Evolutionary conservation across 257 asterid species (phyloP).

Genomic region (Solanum appendiculatum): DNA sequence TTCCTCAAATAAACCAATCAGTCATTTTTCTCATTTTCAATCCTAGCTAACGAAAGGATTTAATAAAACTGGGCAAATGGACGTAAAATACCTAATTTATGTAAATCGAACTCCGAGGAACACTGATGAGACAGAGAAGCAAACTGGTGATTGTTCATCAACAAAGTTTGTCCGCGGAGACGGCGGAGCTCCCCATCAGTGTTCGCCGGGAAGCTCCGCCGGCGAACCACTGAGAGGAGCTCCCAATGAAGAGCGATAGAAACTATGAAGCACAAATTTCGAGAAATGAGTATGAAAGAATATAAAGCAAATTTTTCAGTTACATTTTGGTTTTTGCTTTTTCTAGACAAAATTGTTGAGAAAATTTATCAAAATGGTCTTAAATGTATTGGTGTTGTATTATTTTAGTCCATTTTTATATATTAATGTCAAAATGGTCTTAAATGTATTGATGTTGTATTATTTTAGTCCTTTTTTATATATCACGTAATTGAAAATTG

Average conservation of each 20-base stretch:
- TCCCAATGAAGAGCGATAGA: not conserved
- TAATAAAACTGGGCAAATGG: not conserved
- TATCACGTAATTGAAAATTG: too few relatives aligned
- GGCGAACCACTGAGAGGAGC: not conserved
- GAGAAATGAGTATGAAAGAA: not conserved
- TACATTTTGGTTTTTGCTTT: not conserved
- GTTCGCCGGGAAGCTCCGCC: not conserved
- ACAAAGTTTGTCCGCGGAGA: not conserved
- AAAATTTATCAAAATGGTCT: not conserved
- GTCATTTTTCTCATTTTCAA: not conserved
- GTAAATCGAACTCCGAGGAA: not conserved
- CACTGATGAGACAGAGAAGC: not conserved
- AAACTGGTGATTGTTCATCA: not conserved
- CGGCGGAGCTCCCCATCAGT: not conserved
- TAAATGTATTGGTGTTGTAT: too few relatives aligned
- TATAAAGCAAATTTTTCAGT: not conserved
- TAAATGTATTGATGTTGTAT: too few relatives aligned
- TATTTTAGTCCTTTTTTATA: too few relatives aligned
- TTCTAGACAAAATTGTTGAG: not conserved
- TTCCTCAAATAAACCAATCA: not conserved
- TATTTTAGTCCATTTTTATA: too few relatives aligned
- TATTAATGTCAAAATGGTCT: too few relatives aligned
- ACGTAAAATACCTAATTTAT: not conserved
- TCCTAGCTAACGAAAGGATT: not conserved
- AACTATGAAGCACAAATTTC: not conserved